Conservation (phyloP, 352 stramenopile genomes). For the Ochromonadaceae sp. region DNA sequence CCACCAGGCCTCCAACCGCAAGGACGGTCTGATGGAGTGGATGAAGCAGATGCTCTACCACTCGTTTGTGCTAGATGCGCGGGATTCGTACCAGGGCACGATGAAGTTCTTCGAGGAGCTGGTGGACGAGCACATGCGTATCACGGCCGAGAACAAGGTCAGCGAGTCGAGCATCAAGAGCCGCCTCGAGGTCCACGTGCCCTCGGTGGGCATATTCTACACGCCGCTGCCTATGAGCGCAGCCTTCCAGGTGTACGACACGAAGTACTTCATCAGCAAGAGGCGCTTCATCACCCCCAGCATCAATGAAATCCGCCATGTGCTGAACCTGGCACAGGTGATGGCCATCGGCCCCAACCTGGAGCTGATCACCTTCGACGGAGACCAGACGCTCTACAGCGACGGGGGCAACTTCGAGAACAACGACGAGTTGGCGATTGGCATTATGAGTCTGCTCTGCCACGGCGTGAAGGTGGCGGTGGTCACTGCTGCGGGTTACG, state of each 20-base stretch:
- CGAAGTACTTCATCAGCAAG: constrained; percentile 43
- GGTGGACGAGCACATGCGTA: constrained; percentile 54
- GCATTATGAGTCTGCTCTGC: constrained; percentile 41
- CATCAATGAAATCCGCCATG: constrained; percentile 56
- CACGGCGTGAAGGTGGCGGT: constrained; percentile 43
- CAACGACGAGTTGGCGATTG: constrained; percentile 43
- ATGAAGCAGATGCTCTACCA: constrained; percentile 44
- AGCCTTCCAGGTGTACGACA: constrained; percentile 47
- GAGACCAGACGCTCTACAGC: constrained; percentile 51
- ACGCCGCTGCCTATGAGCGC: constrained; percentile 40
- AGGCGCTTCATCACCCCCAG: constrained; percentile 43
- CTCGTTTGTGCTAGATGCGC: constrained; percentile 45
- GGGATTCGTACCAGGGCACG: constrained; percentile 44
- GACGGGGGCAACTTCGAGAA: constrained; percentile 53
- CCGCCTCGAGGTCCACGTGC: constrained; percentile 41
- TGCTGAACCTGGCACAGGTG: constrained; percentile 51
- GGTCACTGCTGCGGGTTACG: constrained; percentile 52
- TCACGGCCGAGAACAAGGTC: constrained; percentile 21
- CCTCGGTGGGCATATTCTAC: constrained; percentile 48
- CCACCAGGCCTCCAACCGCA: constrained; percentile 41
- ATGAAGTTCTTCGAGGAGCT: constrained; percentile 52
- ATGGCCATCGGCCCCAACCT: constrained; percentile 32
- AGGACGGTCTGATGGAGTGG: constrained; percentile 50
- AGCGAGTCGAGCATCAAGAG: background rate
- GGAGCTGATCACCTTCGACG: constrained; percentile 51